These are phyloP conservation scores for Huntiella bhutanensis DNA, from an alignment of 2,329 filamentous ascomycete species.

Conservation along the genomic window DNA sequence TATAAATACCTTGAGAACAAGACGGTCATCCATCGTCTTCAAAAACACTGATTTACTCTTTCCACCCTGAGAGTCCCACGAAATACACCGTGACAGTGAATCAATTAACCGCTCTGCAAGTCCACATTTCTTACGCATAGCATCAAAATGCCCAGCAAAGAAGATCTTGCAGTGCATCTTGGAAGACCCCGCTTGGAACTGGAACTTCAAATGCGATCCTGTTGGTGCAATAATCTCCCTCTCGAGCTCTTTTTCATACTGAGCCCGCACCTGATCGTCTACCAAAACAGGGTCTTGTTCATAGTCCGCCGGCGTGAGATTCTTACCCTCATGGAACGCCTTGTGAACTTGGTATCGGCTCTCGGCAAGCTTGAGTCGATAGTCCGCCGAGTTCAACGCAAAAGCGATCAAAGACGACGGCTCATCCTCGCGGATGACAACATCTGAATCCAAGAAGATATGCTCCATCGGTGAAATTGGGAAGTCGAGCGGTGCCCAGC, in stretches of 20 bases:
- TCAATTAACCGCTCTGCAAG: conserved; percentile 88
- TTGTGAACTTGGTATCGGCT: conserved; percentile 24
- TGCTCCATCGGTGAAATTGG: conserved; percentile 77
- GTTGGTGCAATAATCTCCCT: conserved; percentile 67
- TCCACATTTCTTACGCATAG: conserved; percentile 77
- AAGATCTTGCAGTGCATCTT: conserved; percentile 97
- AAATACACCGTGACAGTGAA: conserved; percentile 81
- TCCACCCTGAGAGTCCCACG: conserved; percentile 95
- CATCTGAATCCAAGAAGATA: conserved; percentile 90
- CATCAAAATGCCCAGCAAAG: conserved; percentile 95
- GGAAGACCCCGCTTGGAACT: conserved; percentile 83
- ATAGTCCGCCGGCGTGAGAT: conserved; percentile 2
- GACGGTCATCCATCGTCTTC: conserved; percentile 85
- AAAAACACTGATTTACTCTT: conserved; percentile 96
- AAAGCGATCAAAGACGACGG: conserved; percentile 92
- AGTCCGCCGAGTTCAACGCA: conserved; percentile 73
- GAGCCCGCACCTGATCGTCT: conserved; percentile 19
- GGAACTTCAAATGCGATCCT: conserved; percentile 87
- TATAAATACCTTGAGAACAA: conserved; percentile 54
- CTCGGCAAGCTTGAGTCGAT: conserved; percentile 56
- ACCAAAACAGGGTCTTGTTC: not conserved
- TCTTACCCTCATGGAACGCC: not conserved
- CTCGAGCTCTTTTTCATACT: conserved; percentile 53
- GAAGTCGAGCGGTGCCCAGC: conserved; percentile 84
- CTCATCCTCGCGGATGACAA: conserved; percentile 93